Conservation (phyloP, 495 filamentous ascomycete genomes). For the Pyronema domesticum region DNA sequence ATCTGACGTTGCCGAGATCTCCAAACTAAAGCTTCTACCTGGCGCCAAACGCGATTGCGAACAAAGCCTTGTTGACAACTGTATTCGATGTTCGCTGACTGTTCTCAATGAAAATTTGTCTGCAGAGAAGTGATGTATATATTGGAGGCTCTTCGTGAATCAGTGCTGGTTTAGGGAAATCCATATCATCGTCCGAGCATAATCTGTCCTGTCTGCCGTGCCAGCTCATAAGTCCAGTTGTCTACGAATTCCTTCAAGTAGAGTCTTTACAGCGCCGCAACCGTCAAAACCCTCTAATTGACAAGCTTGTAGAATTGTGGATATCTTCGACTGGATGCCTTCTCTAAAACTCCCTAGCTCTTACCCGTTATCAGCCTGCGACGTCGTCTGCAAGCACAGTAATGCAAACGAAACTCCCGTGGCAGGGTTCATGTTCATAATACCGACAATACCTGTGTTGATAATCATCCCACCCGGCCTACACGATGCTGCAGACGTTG, state of each 20-base stretch:
- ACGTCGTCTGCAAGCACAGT: not conserved
- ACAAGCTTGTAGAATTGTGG: not conserved
- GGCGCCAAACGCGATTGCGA: not conserved
- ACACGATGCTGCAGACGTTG: no score
- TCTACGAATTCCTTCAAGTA: not conserved
- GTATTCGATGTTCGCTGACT: not conserved
- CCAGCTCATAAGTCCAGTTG: not conserved
- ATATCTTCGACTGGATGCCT: not conserved
- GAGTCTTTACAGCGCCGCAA: not conserved
- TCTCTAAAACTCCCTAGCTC: not conserved
- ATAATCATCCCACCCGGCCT: no score
- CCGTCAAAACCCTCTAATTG: not conserved
- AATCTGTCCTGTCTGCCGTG: not conserved
- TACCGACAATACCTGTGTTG: no score
- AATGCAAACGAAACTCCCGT: no score
- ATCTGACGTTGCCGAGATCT: not conserved
- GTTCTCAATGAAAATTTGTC: not conserved
- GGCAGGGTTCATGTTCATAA: no score
- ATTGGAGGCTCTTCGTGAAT: not conserved
- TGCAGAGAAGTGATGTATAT: not conserved
- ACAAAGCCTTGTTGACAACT: not conserved
- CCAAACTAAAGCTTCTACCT: not conserved
- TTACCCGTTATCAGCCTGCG: not conserved
- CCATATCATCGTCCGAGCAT: not conserved
- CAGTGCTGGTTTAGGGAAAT: not conserved